Evolutionary conservation across 164 flowering plant species (phyloP).

Genomic region (Stephania cephalantha): DNA sequence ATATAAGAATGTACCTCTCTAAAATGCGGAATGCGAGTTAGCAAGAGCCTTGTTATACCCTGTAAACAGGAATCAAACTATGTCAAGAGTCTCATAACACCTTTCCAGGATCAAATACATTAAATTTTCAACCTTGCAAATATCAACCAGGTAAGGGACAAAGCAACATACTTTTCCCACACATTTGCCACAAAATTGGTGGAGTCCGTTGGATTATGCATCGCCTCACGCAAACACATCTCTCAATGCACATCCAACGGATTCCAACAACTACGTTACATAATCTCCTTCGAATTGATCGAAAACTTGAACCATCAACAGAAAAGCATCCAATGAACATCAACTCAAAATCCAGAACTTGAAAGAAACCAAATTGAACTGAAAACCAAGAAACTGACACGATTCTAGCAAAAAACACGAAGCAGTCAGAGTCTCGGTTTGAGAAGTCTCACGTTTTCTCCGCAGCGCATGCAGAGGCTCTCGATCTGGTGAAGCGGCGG

Average conservation of each 20-base stretch:
- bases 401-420: not conserved
- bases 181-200: too few relatives aligned
- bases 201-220: too few relatives aligned
- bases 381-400: not conserved
- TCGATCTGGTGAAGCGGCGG: constrained; percentile 78
- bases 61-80: constrained; percentile 24
- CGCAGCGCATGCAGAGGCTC: constrained; percentile 96
- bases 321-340: not conserved
- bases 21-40: constrained; percentile 82
- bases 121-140: not conserved
- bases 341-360: not conserved
- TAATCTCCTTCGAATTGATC: too few relatives aligned
- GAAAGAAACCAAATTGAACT: not conserved
- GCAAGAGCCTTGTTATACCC: constrained; percentile 73
- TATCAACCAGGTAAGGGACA: too few relatives aligned
- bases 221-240: too few relatives aligned
- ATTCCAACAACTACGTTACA: too few relatives aligned
- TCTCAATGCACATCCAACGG: too few relatives aligned
- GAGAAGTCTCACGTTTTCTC: constrained; percentile 47
- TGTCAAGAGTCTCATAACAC: not conserved
- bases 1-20: constrained; percentile 51
- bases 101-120: not conserved
- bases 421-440: not conserved
- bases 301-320: not conserved
- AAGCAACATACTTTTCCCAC: too few relatives aligned